phyloP scores from a whole-genome alignment of 768 basidiomycete species.

The Suillus variegatus region DNA sequence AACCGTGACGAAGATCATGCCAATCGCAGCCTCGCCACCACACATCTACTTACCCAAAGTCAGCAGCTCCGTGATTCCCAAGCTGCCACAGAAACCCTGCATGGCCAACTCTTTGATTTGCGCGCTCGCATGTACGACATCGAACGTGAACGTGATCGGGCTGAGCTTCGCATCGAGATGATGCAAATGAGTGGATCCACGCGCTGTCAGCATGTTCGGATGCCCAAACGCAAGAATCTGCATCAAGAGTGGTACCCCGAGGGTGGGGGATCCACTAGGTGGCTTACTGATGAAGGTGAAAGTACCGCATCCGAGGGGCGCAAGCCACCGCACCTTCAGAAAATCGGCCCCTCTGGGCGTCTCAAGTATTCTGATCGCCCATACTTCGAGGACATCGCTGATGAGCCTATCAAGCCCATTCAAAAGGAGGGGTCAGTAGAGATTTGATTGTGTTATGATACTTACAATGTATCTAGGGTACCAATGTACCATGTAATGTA shows the following conservation, averaged over 20 bases:
- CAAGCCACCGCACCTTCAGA: neutral
- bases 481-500: no score
- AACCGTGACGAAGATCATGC: slow-evolving; percentile 26
- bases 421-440: neutral
- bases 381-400: neutral
- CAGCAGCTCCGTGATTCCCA: slow-evolving; percentile 30
- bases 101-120: slow-evolving; percentile 11
- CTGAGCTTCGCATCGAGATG: slow-evolving; percentile 19
- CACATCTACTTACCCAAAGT: slow-evolving; percentile 24
- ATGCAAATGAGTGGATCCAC: neutral
- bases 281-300: neutral
- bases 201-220: neutral
- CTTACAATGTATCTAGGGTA: no score
- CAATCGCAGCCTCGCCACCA: slow-evolving; percentile 21
- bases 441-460: neutral
- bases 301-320: neutral
- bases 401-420: neutral
- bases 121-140: slow-evolving; percentile 15
- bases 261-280: neutral
- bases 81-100: slow-evolving; percentile 12
- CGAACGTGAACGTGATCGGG: slow-evolving; percentile 17
- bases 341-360: no score
- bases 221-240: no score
- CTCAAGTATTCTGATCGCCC: neutral
- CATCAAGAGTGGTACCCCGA: no score